Conservation (phyloP, 2,329 filamentous ascomycete species). For the Juglanconis sp. region DNA sequence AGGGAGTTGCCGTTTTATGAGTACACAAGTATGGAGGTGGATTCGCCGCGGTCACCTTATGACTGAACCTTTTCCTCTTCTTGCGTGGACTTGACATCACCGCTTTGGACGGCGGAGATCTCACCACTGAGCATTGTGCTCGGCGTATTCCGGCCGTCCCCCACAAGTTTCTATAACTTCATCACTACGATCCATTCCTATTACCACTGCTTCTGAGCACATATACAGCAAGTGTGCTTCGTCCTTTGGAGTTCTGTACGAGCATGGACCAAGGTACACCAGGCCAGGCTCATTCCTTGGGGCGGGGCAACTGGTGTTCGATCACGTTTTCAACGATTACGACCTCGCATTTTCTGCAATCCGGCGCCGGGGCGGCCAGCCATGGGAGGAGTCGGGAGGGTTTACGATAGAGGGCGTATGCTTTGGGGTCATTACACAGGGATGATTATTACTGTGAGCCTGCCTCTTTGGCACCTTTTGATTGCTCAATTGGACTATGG, state of each 20-base stretch:
- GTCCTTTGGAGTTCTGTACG: neutral
- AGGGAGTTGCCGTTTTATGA: conserved; percentile 49
- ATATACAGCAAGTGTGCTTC: neutral
- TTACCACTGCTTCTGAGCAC: neutral
- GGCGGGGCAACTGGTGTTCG: neutral
- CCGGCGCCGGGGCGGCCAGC: neutral
- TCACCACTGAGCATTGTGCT: neutral
- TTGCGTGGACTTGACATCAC: neutral
- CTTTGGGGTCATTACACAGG: too few species aligned
- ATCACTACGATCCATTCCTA: neutral
- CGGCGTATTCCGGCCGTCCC: neutral
- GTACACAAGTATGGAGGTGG: conserved; percentile 52
- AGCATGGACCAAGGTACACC: neutral
- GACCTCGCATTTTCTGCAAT: neutral
- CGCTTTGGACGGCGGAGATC: neutral
- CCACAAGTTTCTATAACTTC: neutral
- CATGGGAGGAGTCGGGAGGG: neutral
- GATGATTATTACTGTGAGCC: too few species aligned
- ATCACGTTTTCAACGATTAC: neutral
- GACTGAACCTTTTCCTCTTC: neutral
- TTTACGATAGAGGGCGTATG: too few species aligned
- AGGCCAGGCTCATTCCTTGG: neutral
- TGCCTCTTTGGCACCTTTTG: too few species aligned
- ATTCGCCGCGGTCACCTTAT: conserved; percentile 30
- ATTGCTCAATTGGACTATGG: too few species aligned